Base-by-base conservation (phyloP, 306 rosid genomes). In the Neltuma alba region DNA sequence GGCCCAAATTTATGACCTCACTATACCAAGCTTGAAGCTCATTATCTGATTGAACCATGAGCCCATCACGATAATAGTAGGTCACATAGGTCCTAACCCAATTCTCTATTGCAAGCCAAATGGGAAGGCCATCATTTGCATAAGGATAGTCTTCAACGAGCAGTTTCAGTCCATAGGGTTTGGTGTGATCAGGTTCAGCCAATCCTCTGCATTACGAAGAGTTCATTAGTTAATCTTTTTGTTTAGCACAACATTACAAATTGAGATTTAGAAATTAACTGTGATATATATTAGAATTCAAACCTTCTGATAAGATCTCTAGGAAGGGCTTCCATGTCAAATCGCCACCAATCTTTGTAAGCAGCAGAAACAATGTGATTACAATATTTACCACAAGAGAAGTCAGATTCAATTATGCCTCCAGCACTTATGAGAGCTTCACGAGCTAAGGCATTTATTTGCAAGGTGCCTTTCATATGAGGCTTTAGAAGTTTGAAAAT, bases 11-110 rank as follows among this genome's bases (percentile, higher is more conserved):
- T 85, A 89, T 66, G 50, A 84, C 86, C 83, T 93, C 98, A 2
- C 47, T 77, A 68, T 88, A 93, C 97, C 98, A 93, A 2, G 77
- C 84, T 58, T 90, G 95, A 41, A 93, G 88, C 81, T 93, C 98
- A 31, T 6, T 69, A 78, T 79, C 77, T 25, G 76, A 77, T 45
- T 68, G 1, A 76, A 85, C 44, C 72, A 80, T 30, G 85, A 12
- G 13, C 20, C 13, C 70, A 21, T 83, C 77, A 7, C 7, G 84
- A 75, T 93, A 93, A 85, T 91, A 90, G 44, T 83, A 88, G 70
- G 85, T 80, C 61, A 93, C 98, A 41, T 85, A 93, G 67, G 90
- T 80, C 61, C 72, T 77, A 7, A 91, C 95, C 89, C 87, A 83
- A 40, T 84, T 86, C 86, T 93, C 89, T 54, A 91, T 76, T 44